Evolutionary conservation across 768 basidiomycete genomes (phyloP), one percentile per base, ranked within the genome.

Genomic region (Tulasnella sp.): DNA sequence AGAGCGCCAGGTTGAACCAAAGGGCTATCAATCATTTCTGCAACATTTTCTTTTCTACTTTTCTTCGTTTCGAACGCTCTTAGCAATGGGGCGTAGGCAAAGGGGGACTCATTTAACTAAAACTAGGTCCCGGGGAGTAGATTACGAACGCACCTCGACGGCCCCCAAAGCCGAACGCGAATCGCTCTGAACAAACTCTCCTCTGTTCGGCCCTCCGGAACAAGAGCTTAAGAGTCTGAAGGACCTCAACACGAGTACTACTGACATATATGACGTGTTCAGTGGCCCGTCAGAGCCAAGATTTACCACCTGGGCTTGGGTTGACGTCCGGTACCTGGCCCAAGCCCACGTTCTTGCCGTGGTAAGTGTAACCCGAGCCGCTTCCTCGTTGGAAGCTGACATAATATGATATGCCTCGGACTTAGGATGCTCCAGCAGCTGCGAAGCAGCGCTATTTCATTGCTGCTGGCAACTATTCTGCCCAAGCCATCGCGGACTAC

Each of bases 291-390:
- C 37, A 6, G 34, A 73, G 20, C 72, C 81, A 37, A 18, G 34
- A 18, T 74, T 31, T 31, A 50, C 28, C 22, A 44, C 79, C 18
- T 79, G 75, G 46, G 64, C 42, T 34, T 84, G 83, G 78, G 82
- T 85, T 48, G 86, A 86, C 80, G 86, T 86, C 18, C 78, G 85
- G 16, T 84, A 86, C 64, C 82, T 85, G 16, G 85, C 85, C 0
- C 18, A 50, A 16, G 73, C 84, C n/a, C 85, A 85, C 69, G 81
- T 84, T 37, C 81, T 83, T 14, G 82, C 83, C 3, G 81, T 85
- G 72, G 18, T 82, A 54, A 41, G 79, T 75, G 31, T 42, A 7
- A 24, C 22, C 22, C 40, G 14, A n/a, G n/a, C 42, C 31, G 24
- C 41, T 42, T 16, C 16, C 37, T 28, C 2, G 34, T 3, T 37